A percentile compares a stretch with the other conserved stretches of the same genome.
Evolutionary conservation across 495 filamentous ascomycete species (phyloP).

Genomic region (Tetracladium setigerum): DNA sequence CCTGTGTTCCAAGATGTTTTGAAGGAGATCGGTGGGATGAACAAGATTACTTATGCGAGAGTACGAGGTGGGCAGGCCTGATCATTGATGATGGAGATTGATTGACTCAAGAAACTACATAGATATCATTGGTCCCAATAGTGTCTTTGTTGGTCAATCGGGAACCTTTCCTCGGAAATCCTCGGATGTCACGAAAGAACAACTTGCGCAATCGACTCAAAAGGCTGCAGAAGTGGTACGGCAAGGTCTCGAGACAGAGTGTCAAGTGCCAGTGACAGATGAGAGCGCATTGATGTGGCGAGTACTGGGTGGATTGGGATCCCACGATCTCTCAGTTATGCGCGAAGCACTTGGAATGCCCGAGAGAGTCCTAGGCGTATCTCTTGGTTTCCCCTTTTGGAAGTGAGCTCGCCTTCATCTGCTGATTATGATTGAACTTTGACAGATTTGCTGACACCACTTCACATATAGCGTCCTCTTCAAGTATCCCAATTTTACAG

Average conservation of each 20-base stretch:
- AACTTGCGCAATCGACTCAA: neutral
- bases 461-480: constrained; percentile 40
- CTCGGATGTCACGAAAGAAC: constrained; percentile 20
- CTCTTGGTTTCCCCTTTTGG: constrained; percentile 38
- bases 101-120: too few species aligned
- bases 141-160: constrained; percentile 34
- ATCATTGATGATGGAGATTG: constrained; percentile 44
- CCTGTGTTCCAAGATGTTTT: constrained; percentile 39
- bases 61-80: constrained; percentile 29
- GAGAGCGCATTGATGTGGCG: constrained; percentile 26
- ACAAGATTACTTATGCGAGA: constrained; percentile 41
- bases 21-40: constrained; percentile 35
- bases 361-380: constrained; percentile 31
- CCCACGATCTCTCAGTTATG: constrained; percentile 48
- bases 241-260: constrained; percentile 11
- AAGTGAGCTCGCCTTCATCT: too few species aligned
- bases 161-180: constrained; percentile 34
- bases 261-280: constrained; percentile 14
- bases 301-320: constrained; percentile 39
- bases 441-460: too few species aligned
- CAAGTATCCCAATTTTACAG: constrained; percentile 35
- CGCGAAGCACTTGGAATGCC: constrained; percentile 44
- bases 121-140: constrained; percentile 43
- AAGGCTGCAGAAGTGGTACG: constrained; percentile 16
- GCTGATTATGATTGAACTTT: too few species aligned